A percentile compares a stretch with the other conserved stretches of the same genome.
phyloP scores from a whole-genome alignment of 305 asterid species.

The Fraxinus greggii region DNA sequence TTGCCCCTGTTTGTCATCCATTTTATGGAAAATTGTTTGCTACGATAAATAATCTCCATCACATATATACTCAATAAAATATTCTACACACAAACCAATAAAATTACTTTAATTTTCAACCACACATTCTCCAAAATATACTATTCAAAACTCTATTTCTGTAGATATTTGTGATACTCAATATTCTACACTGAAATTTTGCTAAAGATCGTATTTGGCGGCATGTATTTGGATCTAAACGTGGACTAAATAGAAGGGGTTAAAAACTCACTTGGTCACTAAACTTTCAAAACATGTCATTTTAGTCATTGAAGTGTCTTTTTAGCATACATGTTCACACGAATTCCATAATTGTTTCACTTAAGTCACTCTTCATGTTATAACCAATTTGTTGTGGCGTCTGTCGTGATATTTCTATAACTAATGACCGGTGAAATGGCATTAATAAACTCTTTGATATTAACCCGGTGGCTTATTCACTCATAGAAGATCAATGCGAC shows the following conservation, averaged over 20 bases:
- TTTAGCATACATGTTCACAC: neutral
- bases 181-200: neutral
- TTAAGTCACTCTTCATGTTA: neutral
- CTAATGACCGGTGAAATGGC: neutral
- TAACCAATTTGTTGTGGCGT: neutral
- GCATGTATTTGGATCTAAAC: neutral
- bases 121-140: no score
- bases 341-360: neutral
- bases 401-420: no score
- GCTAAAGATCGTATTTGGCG: neutral
- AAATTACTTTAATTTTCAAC: no score
- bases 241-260: neutral
- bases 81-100: no score
- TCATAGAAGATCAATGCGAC: neutral
- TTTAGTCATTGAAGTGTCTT: constrained; percentile 42
- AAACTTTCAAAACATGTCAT: constrained; percentile 21
- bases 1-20: no score
- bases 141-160: no score
- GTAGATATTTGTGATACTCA: neutral
- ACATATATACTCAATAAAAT: no score
- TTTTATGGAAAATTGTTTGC: no score
- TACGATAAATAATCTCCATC: no score
- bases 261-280: neutral
- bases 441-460: neutral
- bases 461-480: neutral